phyloP scores from a whole-genome alignment of 2,329 filamentous ascomycete species.

The Fusarium acutatum region DNA sequence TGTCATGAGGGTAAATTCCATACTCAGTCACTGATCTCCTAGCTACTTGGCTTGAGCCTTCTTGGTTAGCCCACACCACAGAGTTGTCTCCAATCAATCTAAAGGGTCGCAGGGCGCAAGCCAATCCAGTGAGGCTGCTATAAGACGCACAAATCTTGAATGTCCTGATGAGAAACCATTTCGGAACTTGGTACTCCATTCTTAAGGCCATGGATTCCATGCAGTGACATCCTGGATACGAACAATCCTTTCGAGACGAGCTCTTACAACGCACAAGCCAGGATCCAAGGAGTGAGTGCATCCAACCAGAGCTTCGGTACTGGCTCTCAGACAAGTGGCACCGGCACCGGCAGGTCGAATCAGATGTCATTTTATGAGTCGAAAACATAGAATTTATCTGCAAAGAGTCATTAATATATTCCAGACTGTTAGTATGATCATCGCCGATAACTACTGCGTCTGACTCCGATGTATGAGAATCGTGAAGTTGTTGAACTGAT shows the following conservation, averaged over 20 bases:
- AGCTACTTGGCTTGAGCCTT: neutral
- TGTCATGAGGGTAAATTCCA: neutral
- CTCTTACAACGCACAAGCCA: conserved; percentile 9
- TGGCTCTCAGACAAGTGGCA: conserved; percentile 1
- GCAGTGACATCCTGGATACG: neutral
- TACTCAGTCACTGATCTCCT: neutral
- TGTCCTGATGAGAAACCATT: conserved; percentile 1
- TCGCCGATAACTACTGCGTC: fast-evolving
- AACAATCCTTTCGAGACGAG: neutral
- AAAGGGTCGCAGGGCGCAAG: neutral
- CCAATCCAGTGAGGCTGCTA: neutral
- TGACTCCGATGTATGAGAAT: fast-evolving
- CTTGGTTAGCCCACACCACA: fast-evolving
- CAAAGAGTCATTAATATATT: neutral
- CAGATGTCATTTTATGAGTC: fast-evolving
- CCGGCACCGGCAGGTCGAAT: neutral
- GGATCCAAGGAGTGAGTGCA: conserved; percentile 3
- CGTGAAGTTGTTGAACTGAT: neutral
- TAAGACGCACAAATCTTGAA: neutral
- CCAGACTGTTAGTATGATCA: fast-evolving
- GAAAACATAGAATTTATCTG: neutral
- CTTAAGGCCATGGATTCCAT: neutral
- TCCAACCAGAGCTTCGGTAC: neutral
- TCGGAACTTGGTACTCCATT: conserved; percentile 17
- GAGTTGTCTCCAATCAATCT: fast-evolving